Conservation (phyloP, 257 asterid species). For the Solanum chaucha region DNA sequence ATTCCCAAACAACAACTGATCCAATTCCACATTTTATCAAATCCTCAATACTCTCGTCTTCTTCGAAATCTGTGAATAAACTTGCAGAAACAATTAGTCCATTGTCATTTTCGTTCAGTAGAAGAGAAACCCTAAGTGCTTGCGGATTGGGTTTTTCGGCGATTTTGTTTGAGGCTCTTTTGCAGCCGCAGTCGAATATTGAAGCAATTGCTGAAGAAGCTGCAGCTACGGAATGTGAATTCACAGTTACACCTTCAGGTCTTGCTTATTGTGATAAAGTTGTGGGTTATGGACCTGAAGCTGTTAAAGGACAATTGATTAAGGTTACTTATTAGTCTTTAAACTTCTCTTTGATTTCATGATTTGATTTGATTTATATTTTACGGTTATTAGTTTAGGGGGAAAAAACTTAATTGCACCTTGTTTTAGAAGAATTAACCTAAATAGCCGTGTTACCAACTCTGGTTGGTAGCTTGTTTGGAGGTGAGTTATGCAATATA, state of each 20-base stretch:
- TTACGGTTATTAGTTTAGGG: not conserved
- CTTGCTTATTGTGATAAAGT: conserved; percentile 28
- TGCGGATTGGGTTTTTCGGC: conserved; percentile 5
- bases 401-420: not conserved
- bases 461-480: not conserved
- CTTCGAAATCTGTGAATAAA: not conserved
- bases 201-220: conserved; percentile 7
- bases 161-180: not conserved
- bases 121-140: conserved; percentile 23
- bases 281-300: conserved; percentile 22
- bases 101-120: not conserved
- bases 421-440: not conserved
- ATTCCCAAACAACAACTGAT: not conserved
- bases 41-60: not conserved
- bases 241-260: conserved; percentile 28
- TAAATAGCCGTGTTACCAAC: not conserved
- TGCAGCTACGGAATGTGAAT: conserved; percentile 10
- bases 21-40: not conserved
- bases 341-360: not conserved
- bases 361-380: not conserved
- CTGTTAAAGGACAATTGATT: conserved; percentile 33
- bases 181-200: not conserved
- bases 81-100: not conserved
- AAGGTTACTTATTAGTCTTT: conserved; percentile 12
- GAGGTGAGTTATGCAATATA: not conserved